Conservation (phyloP, 306 rosid species). For the Medicago truncatula region MtrunA17r5.0-ANR NC_053044.1:7761001-7761500, state of each 20-base stretch:
- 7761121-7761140: slow-evolving; percentile 28
- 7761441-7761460: slow-evolving; percentile 90
- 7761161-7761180: slow-evolving; percentile 34
- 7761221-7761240: slow-evolving; percentile 53
- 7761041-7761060: slow-evolving; percentile 65
- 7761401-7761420: slow-evolving; percentile 86
- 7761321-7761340: slow-evolving; percentile 54
- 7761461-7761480: slow-evolving; percentile 71
- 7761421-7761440: slow-evolving; percentile 85
- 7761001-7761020: slow-evolving; percentile 51
- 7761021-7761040: slow-evolving; percentile 47
- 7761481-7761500: slow-evolving; percentile 64
- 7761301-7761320: slow-evolving; percentile 75
- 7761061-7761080: slow-evolving; percentile 61
- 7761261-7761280: slow-evolving; percentile 31
- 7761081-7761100: slow-evolving; percentile 43
- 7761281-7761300: slow-evolving; percentile 57
- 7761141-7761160: slow-evolving; percentile 41
- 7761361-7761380: slow-evolving; percentile 96
- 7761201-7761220: slow-evolving; percentile 44
- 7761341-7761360: slow-evolving; percentile 67
- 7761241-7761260: slow-evolving; percentile 47
- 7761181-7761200: slow-evolving; percentile 32
- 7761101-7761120: slow-evolving; percentile 36
- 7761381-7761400: slow-evolving; percentile 53